Percentiles rank a stretch among this genome's conserved stretches.
phyloP scores from a whole-genome alignment of 164 flowering plant species.

The Amborella trichopoda region DNA sequence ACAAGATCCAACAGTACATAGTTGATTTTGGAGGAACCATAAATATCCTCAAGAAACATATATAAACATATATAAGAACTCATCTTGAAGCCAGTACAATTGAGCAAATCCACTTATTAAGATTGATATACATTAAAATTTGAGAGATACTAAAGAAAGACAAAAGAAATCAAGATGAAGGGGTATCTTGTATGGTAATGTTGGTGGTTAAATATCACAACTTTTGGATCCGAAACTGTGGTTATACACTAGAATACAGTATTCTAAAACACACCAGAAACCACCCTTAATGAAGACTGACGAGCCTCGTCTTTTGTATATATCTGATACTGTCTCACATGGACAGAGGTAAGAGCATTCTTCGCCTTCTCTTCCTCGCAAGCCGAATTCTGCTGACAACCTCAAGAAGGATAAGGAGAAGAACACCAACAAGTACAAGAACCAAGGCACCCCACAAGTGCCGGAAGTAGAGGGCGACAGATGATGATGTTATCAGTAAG shows the following conservation, averaged over 20 bases:
- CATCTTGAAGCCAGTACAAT: too few species aligned
- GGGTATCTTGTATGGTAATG: neutral
- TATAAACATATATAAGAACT: too few species aligned
- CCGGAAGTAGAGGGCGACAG: constrained; percentile 26
- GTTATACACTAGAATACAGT: neutral
- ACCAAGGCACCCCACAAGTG: constrained; percentile 20
- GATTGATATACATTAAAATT: too few species aligned
- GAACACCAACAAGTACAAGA: constrained; percentile 22
- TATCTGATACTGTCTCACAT: constrained; percentile 20
- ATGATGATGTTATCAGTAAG: constrained; percentile 24
- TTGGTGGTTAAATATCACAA: neutral
- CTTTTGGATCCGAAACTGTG: neutral
- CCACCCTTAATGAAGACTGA: neutral
- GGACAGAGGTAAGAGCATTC: constrained; percentile 36
- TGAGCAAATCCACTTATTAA: too few species aligned
- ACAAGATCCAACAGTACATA: too few species aligned
- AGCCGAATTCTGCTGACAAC: constrained; percentile 22
- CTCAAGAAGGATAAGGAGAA: constrained; percentile 31
- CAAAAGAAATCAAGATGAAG: neutral
- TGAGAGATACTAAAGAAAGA: too few species aligned
- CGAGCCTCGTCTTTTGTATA: constrained; percentile 1
- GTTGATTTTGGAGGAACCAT: too few species aligned
- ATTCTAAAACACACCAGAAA: constrained; percentile 1
- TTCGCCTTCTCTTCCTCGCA: constrained; percentile 40
- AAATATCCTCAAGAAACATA: too few species aligned